Base-by-base conservation (phyloP, 2,329 filamentous ascomycete genomes). In the Xylogone sp. region DNA sequence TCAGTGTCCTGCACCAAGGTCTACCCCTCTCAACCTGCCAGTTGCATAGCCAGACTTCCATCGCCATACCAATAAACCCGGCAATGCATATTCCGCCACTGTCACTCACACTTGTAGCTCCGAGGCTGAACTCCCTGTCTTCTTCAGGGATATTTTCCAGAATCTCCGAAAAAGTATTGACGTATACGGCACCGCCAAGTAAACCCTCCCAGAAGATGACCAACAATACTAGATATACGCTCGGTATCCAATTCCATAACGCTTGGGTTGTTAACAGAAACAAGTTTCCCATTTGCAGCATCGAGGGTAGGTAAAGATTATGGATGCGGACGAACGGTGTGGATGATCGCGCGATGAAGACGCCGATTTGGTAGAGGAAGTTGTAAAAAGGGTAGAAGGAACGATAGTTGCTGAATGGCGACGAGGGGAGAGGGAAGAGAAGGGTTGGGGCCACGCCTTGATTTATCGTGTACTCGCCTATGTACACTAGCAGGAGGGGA, bases 401-500 rank as follows among this genome's bases (percentile, higher is more conserved):
- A 42, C 93, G 86, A 66, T 85, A 94, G 59, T 90, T 82, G 27
- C 75, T 71, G 67, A 97, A 97, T 0, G 94, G 94, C 1, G 88
- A 87, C 10, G 79, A 71, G 1, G 77, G 65, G 1, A 97, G 75
- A 0, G 92, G 90, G 65, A 96, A 99, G 3, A 99, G 80, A 0
- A 97, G 75, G 0, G 91, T 96, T 1, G 94, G 93, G 0, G 90
- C 78, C 1, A 97, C 90, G 31, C 92, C 93, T 73, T 96, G 92
- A 72, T 97, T 97, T 70, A 97, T 97, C 50, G 89, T 95, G 68
- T 99, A 99, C 73, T 99, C 94, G 51, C 92, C 90, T 31, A 97
- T 81, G 68, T 97, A 99, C 24, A 99, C 94, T 16, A 97, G 74
- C 29, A 97, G 77, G 13, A 99, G 78, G 0, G 94, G 94, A 3